phyloP scores from a whole-genome alignment of 257 asterid species.

The Solanum medicagineum region DNA sequence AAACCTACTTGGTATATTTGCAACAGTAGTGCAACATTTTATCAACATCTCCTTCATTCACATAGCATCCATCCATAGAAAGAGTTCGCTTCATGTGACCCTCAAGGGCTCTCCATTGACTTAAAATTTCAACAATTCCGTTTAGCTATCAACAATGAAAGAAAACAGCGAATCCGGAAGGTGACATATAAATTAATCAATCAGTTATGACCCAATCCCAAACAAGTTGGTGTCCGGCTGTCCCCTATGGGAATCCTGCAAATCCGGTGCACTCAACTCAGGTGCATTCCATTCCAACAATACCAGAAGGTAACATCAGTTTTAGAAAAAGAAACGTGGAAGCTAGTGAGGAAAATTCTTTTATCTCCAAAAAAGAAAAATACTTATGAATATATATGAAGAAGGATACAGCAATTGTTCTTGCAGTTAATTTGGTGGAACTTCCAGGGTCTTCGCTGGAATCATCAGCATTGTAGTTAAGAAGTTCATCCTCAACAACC shows the following conservation, averaged over 20 bases:
- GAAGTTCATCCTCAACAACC: conserved; percentile 56
- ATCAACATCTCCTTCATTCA: conserved; percentile 48
- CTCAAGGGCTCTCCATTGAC: conserved; percentile 40
- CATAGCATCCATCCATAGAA: conserved; percentile 16
- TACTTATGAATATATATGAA: background rate
- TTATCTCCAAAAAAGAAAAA: background rate
- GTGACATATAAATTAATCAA: background rate
- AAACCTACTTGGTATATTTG: conserved; percentile 7
- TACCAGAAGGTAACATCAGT: background rate
- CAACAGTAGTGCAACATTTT: conserved; percentile 36
- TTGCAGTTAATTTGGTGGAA: conserved; percentile 15
- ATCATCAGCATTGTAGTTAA: conserved; percentile 25
- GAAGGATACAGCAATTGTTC: conserved; percentile 63
- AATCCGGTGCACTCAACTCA: background rate
- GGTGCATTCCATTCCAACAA: background rate
- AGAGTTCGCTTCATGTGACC: conserved; percentile 14
- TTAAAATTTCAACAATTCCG: conserved; percentile 36
- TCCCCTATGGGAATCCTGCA: background rate
- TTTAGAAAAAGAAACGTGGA: background rate
- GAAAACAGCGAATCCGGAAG: conserved; percentile 8
- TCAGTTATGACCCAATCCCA: background rate
- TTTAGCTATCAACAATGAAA: conserved; percentile 50
- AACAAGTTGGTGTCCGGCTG: background rate
- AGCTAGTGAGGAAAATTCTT: background rate
- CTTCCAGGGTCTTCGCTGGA: conserved; percentile 13